Conservation (phyloP, 495 filamentous ascomycete species). For the Tetracladium setigerum region DNA sequence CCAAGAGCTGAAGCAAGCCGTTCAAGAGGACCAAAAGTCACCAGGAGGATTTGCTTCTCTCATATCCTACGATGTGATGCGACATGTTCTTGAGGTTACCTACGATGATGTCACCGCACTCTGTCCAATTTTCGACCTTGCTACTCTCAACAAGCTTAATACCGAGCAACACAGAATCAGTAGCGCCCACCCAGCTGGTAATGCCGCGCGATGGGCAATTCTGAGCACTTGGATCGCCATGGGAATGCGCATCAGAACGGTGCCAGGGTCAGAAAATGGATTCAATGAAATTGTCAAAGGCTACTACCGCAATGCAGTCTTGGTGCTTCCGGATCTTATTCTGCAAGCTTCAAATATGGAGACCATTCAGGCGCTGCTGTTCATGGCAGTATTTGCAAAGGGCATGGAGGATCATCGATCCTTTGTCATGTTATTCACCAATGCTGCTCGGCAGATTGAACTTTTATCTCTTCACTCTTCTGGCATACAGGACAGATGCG, state of each 20-base stretch:
- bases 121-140: not conserved
- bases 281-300: not conserved
- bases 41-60: too few species aligned
- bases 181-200: not conserved
- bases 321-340: constrained; percentile 7
- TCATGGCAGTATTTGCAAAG: constrained; percentile 5
- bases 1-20: too few species aligned
- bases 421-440: constrained; percentile 7
- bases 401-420: not conserved
- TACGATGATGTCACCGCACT: too few species aligned
- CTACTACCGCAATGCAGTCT: constrained; percentile 6
- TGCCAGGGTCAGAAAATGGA: not conserved
- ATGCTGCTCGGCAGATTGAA: constrained; percentile 9
- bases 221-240: constrained; percentile 2
- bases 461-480: too few species aligned
- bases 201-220: constrained; percentile 6
- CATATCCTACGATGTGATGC: too few species aligned
- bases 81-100: too few species aligned
- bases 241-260: constrained; percentile 1
- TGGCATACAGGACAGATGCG: too few species aligned
- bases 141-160: not conserved
- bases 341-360: not conserved
- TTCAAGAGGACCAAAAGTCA: too few species aligned
- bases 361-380: constrained; percentile 6
- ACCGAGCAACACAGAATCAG: not conserved